Evolutionary conservation across 2,329 filamentous ascomycete genomes (phyloP), one percentile per base, ranked within the genome.

Genomic region (Penicillium janthinellum): DNA sequence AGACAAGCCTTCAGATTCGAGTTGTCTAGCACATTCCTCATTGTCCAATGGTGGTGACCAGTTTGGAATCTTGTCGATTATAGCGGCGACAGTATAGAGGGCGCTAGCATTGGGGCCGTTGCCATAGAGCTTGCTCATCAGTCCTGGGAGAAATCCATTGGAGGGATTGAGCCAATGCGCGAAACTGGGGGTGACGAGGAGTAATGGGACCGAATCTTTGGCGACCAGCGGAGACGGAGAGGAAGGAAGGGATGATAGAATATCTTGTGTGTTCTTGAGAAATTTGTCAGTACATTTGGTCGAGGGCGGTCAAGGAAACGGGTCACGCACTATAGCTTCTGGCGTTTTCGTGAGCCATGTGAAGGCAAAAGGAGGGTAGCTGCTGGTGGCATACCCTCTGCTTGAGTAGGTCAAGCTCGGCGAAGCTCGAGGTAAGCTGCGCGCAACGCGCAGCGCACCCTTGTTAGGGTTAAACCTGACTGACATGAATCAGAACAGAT

Each of bases 121-220:
- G 11, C 47, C 50, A 58, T 73, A 71, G 8, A 76, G 52, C 37
- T 64, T 66, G 47, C 66, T 67, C 35, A 77, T 62, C 22, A 71
- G 70, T 54, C 71, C 62, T 35, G 67, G 64, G 4, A 78, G 66
- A 41, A 77, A 76, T 7, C 63, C 47, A 51, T 65, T 62, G 20
- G 68, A 57, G n/a, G 71, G 56, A 51, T 76, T 71, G 45, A 74
- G 65, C 75, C 75, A 78, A 52, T 70, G 65, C 6, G 76, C 74
- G 53, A 78, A 77, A 10, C 65, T 64, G 1, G 76, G 73, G 1
- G 76, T 78, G 41, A 72, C 70, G 50, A 79, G 70, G 22, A 78
- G 57, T 39, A 79, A 47, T 15, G 74, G 73, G 8, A 73, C 64
- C 56, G 67, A 63, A 34, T 59, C 57, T 42, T 61, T 38, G 20